Percentiles rank a stretch among this genome's conserved stretches.
Evolutionary conservation across 1,139 yeast genomes (phyloP).

Genomic region (Scheffersomyces quercinus): DNA sequence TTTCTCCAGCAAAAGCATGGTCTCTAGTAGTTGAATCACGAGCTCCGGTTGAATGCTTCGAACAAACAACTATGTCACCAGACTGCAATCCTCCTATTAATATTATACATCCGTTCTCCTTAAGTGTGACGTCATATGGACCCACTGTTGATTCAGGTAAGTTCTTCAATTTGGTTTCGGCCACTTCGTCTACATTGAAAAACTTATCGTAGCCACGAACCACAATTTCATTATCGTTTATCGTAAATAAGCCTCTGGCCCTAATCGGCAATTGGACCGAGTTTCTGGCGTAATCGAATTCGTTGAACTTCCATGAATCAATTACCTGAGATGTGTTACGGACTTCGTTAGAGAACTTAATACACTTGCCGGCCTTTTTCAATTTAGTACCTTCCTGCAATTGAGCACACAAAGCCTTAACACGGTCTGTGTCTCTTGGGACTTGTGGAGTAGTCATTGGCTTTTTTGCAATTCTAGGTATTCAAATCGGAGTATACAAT

Average conservation of each 20-base stretch:
- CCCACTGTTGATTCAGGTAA: constrained; percentile 57
- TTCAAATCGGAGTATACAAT: no score
- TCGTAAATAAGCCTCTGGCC: constrained; percentile 85
- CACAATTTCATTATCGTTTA: constrained; percentile 48
- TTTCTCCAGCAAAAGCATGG: constrained; percentile 77
- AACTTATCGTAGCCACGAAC: constrained; percentile 95
- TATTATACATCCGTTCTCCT: constrained; percentile 93
- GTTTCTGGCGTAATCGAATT: constrained; percentile 74
- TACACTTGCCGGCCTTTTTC: constrained; percentile 26
- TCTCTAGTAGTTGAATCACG: constrained; percentile 55
- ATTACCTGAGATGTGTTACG: constrained; percentile 19
- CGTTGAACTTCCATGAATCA: constrained; percentile 77
- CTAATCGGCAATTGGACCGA: constrained; percentile 59
- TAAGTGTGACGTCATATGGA: constrained; percentile 78
- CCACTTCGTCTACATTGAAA: constrained; percentile 74
- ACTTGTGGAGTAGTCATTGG: no score
- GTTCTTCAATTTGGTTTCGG: constrained; percentile 49
- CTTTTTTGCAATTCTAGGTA: no score
- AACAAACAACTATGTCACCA: constrained; percentile 78
- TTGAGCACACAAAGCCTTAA: no score
- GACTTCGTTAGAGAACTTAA: constrained; percentile 18
- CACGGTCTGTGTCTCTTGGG: no score
- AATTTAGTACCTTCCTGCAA: constrained; percentile 13
- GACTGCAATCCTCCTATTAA: constrained; percentile 74
- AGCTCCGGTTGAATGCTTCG: constrained; percentile 85